Evolutionary conservation across 2,329 filamentous ascomycete genomes (phyloP).

Genomic region (Neobulgaria alba): DNA sequence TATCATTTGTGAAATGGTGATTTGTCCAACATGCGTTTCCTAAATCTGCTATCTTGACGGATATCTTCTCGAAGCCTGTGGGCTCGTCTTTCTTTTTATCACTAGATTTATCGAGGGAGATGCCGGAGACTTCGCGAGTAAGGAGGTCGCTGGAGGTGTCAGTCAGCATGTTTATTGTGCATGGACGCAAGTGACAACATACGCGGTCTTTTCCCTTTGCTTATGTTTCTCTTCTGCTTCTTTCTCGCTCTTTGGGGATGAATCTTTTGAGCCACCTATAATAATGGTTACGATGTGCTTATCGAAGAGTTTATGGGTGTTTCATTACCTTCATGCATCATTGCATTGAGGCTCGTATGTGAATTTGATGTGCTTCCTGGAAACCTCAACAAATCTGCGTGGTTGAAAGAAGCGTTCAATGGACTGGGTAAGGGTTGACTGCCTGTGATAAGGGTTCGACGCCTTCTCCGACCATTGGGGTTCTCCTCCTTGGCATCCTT

Average conservation of each 20-base stretch:
- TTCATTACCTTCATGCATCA: constrained; percentile 68
- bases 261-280: constrained; percentile 36
- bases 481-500: constrained; percentile 78
- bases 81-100: constrained; percentile 54
- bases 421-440: constrained; percentile 94
- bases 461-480: constrained; percentile 79
- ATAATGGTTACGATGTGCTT: constrained; percentile 43
- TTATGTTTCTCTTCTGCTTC: constrained; percentile 60
- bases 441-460: constrained; percentile 91
- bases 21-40: constrained; percentile 98
- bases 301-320: constrained; percentile 29
- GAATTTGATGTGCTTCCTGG: constrained; percentile 49
- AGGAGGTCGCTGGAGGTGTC: constrained; percentile 61
- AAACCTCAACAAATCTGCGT: constrained; percentile 57
- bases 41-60: constrained; percentile 96
- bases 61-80: constrained; percentile 53
- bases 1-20: constrained; percentile 98
- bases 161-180: too few species aligned
- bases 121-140: constrained; percentile 87
- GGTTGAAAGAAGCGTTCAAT: constrained; percentile 83
- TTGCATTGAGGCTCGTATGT: constrained; percentile 72
- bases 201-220: constrained; percentile 90
- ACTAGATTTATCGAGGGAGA: constrained; percentile 73
- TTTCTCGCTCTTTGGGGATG: constrained; percentile 40
- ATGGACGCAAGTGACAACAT: too few species aligned